Evolutionary conservation across 805 yeast species (phyloP).

Genomic region (Suhomyces emberorum): DNA sequence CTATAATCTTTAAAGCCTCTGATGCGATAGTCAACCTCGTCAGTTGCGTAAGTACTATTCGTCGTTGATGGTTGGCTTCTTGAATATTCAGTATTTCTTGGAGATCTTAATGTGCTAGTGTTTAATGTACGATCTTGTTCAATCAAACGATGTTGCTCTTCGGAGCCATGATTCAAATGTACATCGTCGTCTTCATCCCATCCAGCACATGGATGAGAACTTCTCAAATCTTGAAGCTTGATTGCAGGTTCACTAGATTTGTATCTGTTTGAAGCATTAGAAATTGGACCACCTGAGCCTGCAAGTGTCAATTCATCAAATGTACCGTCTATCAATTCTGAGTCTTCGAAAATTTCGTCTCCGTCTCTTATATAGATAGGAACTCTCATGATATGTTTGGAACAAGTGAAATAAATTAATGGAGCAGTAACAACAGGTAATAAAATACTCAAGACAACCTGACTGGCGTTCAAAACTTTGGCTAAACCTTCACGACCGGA

Average conservation of each 20-base stretch:
- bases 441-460: slow-evolving; percentile 76
- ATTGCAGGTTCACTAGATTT: slow-evolving; percentile 39
- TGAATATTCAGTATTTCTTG: background rate
- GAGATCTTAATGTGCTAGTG: background rate
- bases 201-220: slow-evolving; percentile 41
- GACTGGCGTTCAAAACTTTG: slow-evolving; percentile 71
- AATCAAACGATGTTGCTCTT: slow-evolving; percentile 18
- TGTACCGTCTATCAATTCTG: slow-evolving; percentile 14
- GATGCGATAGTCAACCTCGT: slow-evolving; percentile 14
- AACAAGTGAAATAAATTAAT: slow-evolving; percentile 74
- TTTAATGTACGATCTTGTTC: slow-evolving; percentile 1
- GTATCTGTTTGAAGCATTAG: slow-evolving; percentile 16
- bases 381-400: slow-evolving; percentile 62
- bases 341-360: slow-evolving; percentile 20
- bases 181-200: slow-evolving; percentile 33
- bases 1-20: slow-evolving; percentile 61
- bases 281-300: background rate
- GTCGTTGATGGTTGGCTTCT: background rate
- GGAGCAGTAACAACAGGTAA: slow-evolving; percentile 90
- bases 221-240: slow-evolving; percentile 37
- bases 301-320: background rate
- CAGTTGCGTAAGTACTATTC: background rate
- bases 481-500: slow-evolving; percentile 83
- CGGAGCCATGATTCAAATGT: slow-evolving; percentile 6
- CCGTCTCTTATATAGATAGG: slow-evolving; percentile 33